Percentiles rank a stretch among this genome's conserved stretches.
These are phyloP conservation scores for Aspergillus sp. DNA, from an alignment of 2,329 filamentous ascomycete genomes.

Conservation along the genomic window DNA sequence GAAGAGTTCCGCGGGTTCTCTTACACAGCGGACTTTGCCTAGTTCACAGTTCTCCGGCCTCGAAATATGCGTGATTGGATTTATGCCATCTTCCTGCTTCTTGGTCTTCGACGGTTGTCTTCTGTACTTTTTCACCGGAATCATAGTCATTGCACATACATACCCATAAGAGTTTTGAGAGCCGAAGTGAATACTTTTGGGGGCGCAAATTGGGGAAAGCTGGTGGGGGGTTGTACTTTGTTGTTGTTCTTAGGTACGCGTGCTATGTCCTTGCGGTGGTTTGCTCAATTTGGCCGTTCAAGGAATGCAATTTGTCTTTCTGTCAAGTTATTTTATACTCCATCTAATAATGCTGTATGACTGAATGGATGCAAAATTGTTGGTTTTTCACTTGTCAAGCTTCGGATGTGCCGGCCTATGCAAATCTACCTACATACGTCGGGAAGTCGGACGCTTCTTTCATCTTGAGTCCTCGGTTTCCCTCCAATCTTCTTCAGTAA, in stretches of 20 bases:
- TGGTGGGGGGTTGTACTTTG: conserved; percentile 21
- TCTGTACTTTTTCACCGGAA: conserved; percentile 28
- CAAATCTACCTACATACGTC: neutral
- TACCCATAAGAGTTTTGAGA: conserved; percentile 35
- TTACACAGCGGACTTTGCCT: conserved; percentile 90
- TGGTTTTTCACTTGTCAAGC: neutral
- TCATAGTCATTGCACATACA: conserved; percentile 30
- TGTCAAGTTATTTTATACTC: conserved; percentile 3
- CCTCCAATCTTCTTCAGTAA: neutral
- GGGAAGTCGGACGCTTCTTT: neutral
- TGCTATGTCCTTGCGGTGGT: conserved; percentile 17
- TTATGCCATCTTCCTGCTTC: conserved; percentile 23
- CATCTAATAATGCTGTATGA: conserved; percentile 20
- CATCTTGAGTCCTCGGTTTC: neutral
- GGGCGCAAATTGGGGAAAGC: conserved; percentile 24
- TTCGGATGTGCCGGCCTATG: neutral
- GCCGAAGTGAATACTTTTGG: conserved; percentile 24
- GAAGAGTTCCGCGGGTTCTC: conserved; percentile 99
- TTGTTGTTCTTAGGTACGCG: conserved; percentile 12
- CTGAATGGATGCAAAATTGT: conserved; percentile 4
- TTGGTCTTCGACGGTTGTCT: conserved; percentile 27
- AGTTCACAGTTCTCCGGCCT: conserved; percentile 30
- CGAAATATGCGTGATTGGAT: conserved; percentile 20
- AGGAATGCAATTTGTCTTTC: conserved; percentile 23
- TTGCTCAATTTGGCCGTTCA: conserved; percentile 17